phyloP scores from a whole-genome alignment of 495 filamentous ascomycete genomes.

The Apodospora peruviana region DNA sequence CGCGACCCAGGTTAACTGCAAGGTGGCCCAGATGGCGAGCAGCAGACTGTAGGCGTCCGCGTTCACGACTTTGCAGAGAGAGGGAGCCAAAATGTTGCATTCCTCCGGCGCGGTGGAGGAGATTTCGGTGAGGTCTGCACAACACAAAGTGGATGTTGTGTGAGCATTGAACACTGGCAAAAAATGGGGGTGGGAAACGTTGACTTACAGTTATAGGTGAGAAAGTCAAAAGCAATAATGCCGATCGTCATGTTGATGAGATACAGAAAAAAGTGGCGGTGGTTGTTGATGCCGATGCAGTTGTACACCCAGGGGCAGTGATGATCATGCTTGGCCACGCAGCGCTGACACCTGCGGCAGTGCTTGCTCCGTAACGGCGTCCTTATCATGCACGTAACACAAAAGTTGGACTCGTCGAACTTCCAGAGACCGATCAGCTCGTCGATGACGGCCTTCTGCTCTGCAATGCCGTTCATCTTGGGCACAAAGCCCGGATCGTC shows the following conservation, averaged over 20 bases:
- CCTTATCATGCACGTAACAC: slow-evolving; percentile 86
- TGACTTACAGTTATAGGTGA: slow-evolving; percentile 38
- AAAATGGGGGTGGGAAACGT: slow-evolving; percentile 5
- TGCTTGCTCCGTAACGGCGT: slow-evolving; percentile 92
- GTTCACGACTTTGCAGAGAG: slow-evolving; percentile 66
- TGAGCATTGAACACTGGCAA: neutral
- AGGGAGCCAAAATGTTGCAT: slow-evolving; percentile 72
- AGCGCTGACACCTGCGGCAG: slow-evolving; percentile 83
- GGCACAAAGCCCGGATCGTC: slow-evolving; percentile 94
- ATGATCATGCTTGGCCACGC: slow-evolving; percentile 94
- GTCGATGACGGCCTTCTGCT: slow-evolving; percentile 82
- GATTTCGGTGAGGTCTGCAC: slow-evolving; percentile 28
- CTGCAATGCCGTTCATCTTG: slow-evolving; percentile 77
- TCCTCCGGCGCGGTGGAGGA: slow-evolving; percentile 30
- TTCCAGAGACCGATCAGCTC: slow-evolving; percentile 77
- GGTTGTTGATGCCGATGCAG: slow-evolving; percentile 90
- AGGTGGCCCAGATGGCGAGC: slow-evolving; percentile 65
- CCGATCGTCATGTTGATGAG: slow-evolving; percentile 70
- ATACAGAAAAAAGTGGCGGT: slow-evolving; percentile 91
- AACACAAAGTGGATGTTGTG: neutral
- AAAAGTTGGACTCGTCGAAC: slow-evolving; percentile 93
- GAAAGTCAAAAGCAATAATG: slow-evolving; percentile 55
- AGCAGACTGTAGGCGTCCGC: slow-evolving; percentile 80
- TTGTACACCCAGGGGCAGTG: slow-evolving; percentile 98
- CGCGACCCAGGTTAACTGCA: slow-evolving; percentile 89